Conservation (phyloP, 1,284 basidiomycete species). For the Papiliotrema terrestris region DNA sequence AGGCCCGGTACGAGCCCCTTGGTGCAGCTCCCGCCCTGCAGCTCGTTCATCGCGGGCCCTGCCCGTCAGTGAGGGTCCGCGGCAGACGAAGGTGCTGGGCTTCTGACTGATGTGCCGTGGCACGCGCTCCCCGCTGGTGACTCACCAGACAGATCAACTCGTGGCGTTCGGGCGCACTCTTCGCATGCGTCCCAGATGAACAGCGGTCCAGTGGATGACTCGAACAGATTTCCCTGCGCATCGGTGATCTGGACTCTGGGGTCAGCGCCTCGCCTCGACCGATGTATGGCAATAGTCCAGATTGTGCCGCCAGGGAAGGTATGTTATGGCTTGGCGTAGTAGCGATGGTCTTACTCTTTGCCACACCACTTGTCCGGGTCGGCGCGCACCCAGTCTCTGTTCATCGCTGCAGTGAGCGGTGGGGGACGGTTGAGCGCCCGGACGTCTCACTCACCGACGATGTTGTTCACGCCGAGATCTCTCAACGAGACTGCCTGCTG, state of each 20-base stretch:
- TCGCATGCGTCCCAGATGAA: conserved; percentile 33
- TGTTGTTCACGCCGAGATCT: conserved; percentile 13
- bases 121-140: too few species aligned
- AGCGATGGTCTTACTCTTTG: conserved; percentile 20
- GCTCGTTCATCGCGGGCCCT: conserved; percentile 3
- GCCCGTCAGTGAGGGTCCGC: too few species aligned
- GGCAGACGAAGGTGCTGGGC: too few species aligned
- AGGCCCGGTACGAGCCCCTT: conserved; percentile 23
- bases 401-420: conserved; percentile 11
- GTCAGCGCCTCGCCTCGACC: too few species aligned
- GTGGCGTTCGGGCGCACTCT: conserved; percentile 16
- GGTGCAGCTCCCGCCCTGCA: conserved; percentile 7
- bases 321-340: too few species aligned
- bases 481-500: conserved; percentile 1
- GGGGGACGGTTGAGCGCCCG: neutral
- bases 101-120: too few species aligned
- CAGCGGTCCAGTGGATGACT: conserved; percentile 21
- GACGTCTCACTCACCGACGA: conserved; percentile 15
- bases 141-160: conserved; percentile 27
- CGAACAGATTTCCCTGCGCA: conserved; percentile 11
- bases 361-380: conserved; percentile 21
- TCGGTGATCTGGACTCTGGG: conserved; percentile 17
- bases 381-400: conserved; percentile 10
- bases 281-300: neutral
- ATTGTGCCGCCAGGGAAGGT: too few species aligned